These are phyloP conservation scores for Pichia kudriavzevii DNA, from an alignment of 1,139 yeast genomes.

Conservation along the genomic window DNA sequence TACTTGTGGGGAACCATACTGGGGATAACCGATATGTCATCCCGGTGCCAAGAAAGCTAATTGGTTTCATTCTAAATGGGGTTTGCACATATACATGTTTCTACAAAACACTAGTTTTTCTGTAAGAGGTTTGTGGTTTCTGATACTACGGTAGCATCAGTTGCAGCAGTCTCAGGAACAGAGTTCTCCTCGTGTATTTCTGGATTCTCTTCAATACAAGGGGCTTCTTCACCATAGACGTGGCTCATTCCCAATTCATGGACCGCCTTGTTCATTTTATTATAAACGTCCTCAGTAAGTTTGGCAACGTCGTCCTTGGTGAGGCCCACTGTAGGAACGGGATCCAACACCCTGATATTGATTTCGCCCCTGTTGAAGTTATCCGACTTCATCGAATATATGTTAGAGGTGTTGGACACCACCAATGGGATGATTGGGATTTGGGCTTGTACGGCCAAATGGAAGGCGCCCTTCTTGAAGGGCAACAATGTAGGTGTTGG, in stretches of 20 bases:
- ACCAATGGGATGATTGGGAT: constrained; percentile 86
- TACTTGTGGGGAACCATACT: too few species aligned
- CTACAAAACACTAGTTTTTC: constrained; percentile 1
- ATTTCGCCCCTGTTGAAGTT: constrained; percentile 59
- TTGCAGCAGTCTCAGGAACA: constrained; percentile 1
- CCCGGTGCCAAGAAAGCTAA: too few species aligned
- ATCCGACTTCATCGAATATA: constrained; percentile 53
- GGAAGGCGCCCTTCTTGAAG: constrained; percentile 96
- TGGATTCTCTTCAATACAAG: constrained; percentile 1
- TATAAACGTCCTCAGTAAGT: constrained; percentile 34
- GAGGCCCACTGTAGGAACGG: constrained; percentile 51
- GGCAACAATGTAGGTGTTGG: constrained; percentile 65
- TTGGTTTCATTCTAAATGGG: too few species aligned
- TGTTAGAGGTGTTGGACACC: constrained; percentile 72
- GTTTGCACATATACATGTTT: too few species aligned
- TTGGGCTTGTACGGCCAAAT: constrained; percentile 86
- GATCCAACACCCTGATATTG: constrained; percentile 57
- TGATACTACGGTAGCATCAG: constrained; percentile 3
- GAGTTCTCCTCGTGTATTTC: constrained; percentile 4
- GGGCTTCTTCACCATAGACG: constrained; percentile 20
- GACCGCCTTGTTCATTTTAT: constrained; percentile 33
- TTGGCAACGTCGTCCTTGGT: constrained; percentile 52
- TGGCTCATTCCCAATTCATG: constrained; percentile 36
- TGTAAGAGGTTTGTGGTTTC: constrained; percentile 17
- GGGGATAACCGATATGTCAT: too few species aligned